A percentile compares a stretch with the other conserved stretches of the same genome.
phyloP scores from a whole-genome alignment of 2,329 filamentous ascomycete genomes.

The Stagonosporopsis cucurbitacearum region DNA sequence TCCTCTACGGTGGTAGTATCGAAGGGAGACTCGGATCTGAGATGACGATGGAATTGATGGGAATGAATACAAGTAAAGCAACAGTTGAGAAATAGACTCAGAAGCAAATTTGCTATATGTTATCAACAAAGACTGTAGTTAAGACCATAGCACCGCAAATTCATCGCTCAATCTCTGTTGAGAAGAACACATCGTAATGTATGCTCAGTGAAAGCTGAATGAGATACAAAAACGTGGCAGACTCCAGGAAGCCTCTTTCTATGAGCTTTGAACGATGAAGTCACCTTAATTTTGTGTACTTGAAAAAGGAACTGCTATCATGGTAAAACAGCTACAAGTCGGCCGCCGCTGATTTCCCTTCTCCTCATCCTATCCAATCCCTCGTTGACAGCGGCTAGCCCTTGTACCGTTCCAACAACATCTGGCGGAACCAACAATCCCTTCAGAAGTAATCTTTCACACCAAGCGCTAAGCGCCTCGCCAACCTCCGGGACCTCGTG shows the following conservation, averaged over 20 bases:
- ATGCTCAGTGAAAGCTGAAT: too few species aligned
- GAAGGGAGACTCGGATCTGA: background rate
- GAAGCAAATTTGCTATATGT: background rate
- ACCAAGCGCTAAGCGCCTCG: conserved; percentile 67
- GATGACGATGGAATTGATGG: background rate
- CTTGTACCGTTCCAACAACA: conserved; percentile 68
- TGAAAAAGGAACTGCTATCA: background rate
- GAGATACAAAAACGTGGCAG: too few species aligned
- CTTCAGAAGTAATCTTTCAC: conserved; percentile 68
- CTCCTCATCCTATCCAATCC: conserved; percentile 70
- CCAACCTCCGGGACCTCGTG: conserved; percentile 72
- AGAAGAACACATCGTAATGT: too few species aligned
- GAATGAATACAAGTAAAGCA: too few species aligned
- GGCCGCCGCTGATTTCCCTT: conserved; percentile 71
- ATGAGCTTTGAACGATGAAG: too few species aligned
- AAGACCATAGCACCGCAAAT: too few species aligned
- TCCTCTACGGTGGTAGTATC: background rate
- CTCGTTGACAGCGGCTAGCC: conserved; percentile 70
- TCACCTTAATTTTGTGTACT: background rate
- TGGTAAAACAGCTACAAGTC: conserved; percentile 59
- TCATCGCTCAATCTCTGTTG: too few species aligned
- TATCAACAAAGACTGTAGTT: too few species aligned
- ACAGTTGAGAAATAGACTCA: background rate
- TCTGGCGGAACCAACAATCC: conserved; percentile 65
- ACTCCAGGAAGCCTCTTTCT: too few species aligned